Evolutionary conservation across 192 early-diverging fungal genomes (phyloP).

Genomic region (Cetraspora pellucida): DNA sequence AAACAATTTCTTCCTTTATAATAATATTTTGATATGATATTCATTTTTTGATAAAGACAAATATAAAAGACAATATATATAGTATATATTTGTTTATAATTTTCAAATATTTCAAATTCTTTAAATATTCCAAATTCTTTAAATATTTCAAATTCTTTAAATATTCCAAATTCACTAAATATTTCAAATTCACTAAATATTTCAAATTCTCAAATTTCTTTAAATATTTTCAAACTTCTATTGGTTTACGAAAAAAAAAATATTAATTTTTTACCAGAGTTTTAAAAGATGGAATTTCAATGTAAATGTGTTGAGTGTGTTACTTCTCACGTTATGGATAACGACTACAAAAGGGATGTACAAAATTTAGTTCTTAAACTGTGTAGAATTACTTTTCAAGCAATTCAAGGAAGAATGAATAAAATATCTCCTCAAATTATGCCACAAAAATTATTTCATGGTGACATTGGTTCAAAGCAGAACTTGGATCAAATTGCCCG

Average conservation of each 20-base stretch:
- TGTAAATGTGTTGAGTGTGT: slow-evolving; percentile 18
- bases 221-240: neutral
- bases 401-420: neutral
- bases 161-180: no score
- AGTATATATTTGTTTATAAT: no score
- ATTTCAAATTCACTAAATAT: no score
- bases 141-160: no score
- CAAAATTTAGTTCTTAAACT: neutral
- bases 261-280: neutral
- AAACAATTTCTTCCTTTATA: no score
- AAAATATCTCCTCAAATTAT: neutral
- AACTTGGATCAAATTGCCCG: neutral
- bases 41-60: no score
- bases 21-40: no score
- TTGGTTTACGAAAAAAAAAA: neutral
- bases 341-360: neutral
- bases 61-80: no score
- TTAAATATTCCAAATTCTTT: no score
- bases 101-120: no score
- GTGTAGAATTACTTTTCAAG: neutral
- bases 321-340: slow-evolving; percentile 11
- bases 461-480: neutral
- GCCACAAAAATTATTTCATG: slow-evolving; percentile 1
- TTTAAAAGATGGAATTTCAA: neutral
- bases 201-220: no score